Evolutionary conservation across 1,139 yeast genomes (phyloP).

Genomic region (Spencermartinsiella ligniputridi): DNA sequence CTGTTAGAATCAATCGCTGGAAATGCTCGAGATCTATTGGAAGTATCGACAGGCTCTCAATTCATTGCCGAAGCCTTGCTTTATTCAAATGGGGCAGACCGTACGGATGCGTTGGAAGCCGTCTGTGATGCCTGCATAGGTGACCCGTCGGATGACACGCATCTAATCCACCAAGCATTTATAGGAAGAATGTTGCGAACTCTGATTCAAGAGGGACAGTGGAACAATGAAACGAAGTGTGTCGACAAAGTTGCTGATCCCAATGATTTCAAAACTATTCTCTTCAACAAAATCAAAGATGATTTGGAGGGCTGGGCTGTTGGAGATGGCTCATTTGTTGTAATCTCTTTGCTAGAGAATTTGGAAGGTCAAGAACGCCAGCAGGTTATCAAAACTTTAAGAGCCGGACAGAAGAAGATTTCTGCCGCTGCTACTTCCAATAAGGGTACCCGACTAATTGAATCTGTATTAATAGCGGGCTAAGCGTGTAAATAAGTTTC

Average conservation of each 20-base stretch:
- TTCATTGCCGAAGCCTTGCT: conserved; percentile 71
- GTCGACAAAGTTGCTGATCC: conserved; percentile 52
- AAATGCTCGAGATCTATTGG: conserved; percentile 47
- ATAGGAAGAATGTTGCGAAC: conserved; percentile 74
- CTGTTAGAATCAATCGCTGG: conserved; percentile 54
- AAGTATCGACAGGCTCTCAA: conserved; percentile 78
- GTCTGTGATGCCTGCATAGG: conserved; percentile 37
- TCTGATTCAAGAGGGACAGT: conserved; percentile 71
- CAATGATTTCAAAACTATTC: conserved; percentile 59
- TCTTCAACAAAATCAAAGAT: conserved; percentile 43
- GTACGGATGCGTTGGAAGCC: conserved; percentile 56
- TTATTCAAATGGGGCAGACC: conserved; percentile 48
- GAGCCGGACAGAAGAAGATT: conserved; percentile 36
- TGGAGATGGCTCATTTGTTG: conserved; percentile 74
- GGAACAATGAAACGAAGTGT: conserved; percentile 56
- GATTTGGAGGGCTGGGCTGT: conserved; percentile 64
- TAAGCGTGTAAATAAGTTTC: not conserved
- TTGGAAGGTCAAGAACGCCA: conserved; percentile 37
- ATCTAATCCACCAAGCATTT: conserved; percentile 62
- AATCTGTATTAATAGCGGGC: conserved; percentile 1
- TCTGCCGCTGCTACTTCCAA: conserved; percentile 49
- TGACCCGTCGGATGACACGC: conserved; percentile 55
- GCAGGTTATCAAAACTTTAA: conserved; percentile 50
- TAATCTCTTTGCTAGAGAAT: conserved; percentile 46
- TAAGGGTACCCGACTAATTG: conserved; percentile 75